Evolutionary conservation across 2,329 filamentous ascomycete species (phyloP).

Genomic region (Laburnicola sp.): DNA sequence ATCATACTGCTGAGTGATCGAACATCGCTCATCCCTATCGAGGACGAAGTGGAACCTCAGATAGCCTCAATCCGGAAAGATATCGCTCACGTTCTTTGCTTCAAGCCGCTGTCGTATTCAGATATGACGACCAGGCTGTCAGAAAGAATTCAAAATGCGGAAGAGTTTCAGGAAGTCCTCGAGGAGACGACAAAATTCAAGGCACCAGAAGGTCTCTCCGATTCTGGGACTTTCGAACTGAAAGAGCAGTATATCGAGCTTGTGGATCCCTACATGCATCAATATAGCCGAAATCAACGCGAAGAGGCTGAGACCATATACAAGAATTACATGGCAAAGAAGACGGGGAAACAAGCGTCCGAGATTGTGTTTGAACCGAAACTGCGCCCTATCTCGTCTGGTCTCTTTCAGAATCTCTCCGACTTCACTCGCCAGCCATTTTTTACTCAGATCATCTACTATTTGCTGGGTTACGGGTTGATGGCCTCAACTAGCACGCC

Average conservation of each 20-base stretch:
- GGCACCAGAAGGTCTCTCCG: constrained; percentile 84
- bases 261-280: constrained; percentile 92
- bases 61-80: constrained; percentile 79
- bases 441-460: constrained; percentile 89
- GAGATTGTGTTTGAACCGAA: constrained; percentile 93
- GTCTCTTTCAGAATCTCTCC: constrained; percentile 76
- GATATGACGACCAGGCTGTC: constrained; percentile 84
- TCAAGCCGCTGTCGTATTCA: constrained; percentile 93
- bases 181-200: constrained; percentile 88
- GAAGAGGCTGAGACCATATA: constrained; percentile 93
- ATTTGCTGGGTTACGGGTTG: constrained; percentile 79
- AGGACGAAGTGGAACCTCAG: constrained; percentile 67
- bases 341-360: constrained; percentile 75
- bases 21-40: constrained; percentile 71
- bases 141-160: constrained; percentile 85
- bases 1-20: constrained; percentile 90
- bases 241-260: constrained; percentile 83
- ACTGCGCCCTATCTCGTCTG: constrained; percentile 72
- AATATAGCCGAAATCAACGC: constrained; percentile 95
- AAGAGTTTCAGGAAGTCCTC: constrained; percentile 82
- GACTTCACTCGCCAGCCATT: constrained; percentile 80
- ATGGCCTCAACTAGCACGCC: constrained; percentile 70
- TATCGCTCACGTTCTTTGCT: constrained; percentile 90
- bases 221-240: constrained; percentile 92
- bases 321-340: constrained; percentile 83